Evolutionary conservation across 352 stramenopile genomes (phyloP).

Genomic region (Globisporangium canariense): DNA sequence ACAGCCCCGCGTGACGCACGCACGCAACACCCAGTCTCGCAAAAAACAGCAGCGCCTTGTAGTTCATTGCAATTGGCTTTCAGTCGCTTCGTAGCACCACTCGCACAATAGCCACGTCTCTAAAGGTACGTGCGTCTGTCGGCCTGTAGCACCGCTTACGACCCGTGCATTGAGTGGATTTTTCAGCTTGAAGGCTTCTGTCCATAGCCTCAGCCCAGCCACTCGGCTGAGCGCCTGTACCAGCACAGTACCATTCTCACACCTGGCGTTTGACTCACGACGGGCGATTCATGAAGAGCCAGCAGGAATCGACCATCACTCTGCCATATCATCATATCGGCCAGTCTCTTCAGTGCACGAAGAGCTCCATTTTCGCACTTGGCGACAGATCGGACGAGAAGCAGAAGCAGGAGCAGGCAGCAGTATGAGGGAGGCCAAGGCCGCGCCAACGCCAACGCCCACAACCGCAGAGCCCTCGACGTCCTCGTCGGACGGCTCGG

Average conservation of each 20-base stretch:
- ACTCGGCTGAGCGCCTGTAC: too few relatives aligned
- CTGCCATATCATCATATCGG: background rate
- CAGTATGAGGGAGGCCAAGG: background rate
- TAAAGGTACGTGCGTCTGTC: too few relatives aligned
- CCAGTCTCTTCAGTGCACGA: background rate
- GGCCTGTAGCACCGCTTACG: too few relatives aligned
- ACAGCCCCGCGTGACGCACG: too few relatives aligned
- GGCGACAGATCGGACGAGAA: background rate
- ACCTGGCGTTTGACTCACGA: too few relatives aligned
- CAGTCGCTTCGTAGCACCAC: too few relatives aligned
- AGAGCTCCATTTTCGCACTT: background rate
- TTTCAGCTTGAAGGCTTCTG: background rate
- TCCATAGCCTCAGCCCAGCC: too few relatives aligned
- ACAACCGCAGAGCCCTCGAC: background rate
- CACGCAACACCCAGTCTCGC: background rate
- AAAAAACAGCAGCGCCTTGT: background rate
- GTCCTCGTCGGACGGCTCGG: conserved; percentile 9
- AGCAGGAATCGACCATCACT: background rate
- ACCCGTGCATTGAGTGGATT: background rate
- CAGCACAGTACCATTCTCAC: too few relatives aligned
- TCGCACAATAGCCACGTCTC: too few relatives aligned
- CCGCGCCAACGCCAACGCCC: background rate
- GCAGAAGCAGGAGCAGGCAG: background rate
- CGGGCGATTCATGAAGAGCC: background rate
- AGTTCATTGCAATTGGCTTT: background rate